Conservation (phyloP, 2,329 filamentous ascomycete genomes). For the Bipolaris victoriae region DNA sequence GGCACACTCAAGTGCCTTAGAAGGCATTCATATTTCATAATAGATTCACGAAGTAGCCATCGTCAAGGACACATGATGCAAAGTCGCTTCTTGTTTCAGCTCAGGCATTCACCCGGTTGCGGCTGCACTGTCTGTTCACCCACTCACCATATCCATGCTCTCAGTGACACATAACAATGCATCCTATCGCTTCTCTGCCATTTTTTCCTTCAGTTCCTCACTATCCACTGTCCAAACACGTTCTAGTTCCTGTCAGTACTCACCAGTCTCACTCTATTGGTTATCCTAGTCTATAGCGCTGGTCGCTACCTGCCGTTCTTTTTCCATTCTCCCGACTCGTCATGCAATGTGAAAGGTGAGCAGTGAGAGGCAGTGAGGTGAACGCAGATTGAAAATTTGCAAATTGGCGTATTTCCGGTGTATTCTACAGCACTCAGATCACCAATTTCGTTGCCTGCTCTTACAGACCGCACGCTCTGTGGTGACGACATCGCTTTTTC, state of each 20-base stretch:
- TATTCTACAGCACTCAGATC: constrained; percentile 4
- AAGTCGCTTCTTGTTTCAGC: neutral
- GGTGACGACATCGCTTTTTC: constrained; percentile 19
- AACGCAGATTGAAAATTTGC: neutral
- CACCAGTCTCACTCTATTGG: neutral
- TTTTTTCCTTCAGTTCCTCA: neutral
- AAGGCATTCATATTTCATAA: neutral
- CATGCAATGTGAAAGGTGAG: neutral
- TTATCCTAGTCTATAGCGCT: constrained; percentile 3
- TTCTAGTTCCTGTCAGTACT: neutral
- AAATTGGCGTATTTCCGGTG: neutral
- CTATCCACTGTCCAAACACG: neutral
- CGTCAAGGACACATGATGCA: neutral
- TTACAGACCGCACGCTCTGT: constrained; percentile 25
- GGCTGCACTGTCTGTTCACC: no score
- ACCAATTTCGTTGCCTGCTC: constrained; percentile 8
- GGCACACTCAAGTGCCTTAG: neutral
- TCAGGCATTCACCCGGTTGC: neutral
- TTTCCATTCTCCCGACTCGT: neutral
- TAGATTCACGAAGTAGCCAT: neutral
- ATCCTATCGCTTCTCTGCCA: neutral
- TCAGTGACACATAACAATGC: neutral
- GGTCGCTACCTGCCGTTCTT: constrained; percentile 9
- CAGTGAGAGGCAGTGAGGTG: neutral
- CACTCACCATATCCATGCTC: neutral